Percentiles rank a stretch among this genome's conserved stretches.
phyloP scores from a whole-genome alignment of 2,329 filamentous ascomycete genomes.

The Mollisia scopiformis region DNA sequence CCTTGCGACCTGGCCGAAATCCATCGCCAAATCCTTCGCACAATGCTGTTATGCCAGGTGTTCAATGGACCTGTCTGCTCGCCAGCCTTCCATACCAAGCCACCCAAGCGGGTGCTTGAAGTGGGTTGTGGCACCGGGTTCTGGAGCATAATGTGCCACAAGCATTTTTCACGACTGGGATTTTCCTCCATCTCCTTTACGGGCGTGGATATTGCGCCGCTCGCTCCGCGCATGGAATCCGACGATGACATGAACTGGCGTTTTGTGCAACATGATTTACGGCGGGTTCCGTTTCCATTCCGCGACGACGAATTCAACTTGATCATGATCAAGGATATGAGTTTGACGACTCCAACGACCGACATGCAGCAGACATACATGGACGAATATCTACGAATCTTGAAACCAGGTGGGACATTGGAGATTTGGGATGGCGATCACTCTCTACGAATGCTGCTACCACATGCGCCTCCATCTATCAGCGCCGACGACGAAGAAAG shows the following conservation, averaged over 20 bases:
- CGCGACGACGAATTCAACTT: conserved; percentile 81
- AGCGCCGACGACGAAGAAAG: conserved; percentile 37
- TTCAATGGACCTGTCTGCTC: conserved; percentile 82
- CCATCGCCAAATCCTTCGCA: conserved; percentile 84
- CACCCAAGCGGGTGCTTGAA: conserved; percentile 80
- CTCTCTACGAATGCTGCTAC: conserved; percentile 79
- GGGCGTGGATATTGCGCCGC: conserved; percentile 78
- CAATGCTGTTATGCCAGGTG: conserved; percentile 78
- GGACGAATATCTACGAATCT: conserved; percentile 76
- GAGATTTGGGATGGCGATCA: conserved; percentile 93
- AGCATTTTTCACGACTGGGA: conserved; percentile 72
- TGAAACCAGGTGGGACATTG: conserved; percentile 76
- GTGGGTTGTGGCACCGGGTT: conserved; percentile 86
- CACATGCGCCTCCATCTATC: conserved; percentile 63
- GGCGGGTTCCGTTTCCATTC: conserved; percentile 76
- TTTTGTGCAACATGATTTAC: conserved; percentile 86
- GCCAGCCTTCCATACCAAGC: conserved; percentile 64
- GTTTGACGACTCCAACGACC: conserved; percentile 64
- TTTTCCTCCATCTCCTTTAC: conserved; percentile 75
- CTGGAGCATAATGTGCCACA: conserved; percentile 88
- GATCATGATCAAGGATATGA: conserved; percentile 85
- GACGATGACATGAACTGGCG: conserved; percentile 82
- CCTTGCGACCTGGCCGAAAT: conserved; percentile 87
- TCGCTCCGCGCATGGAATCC: conserved; percentile 64
- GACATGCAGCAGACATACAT: conserved; percentile 55